Evolutionary conservation across 2,329 filamentous ascomycete genomes (phyloP).

Genomic region (Ophiostoma pallidulum): DNA sequence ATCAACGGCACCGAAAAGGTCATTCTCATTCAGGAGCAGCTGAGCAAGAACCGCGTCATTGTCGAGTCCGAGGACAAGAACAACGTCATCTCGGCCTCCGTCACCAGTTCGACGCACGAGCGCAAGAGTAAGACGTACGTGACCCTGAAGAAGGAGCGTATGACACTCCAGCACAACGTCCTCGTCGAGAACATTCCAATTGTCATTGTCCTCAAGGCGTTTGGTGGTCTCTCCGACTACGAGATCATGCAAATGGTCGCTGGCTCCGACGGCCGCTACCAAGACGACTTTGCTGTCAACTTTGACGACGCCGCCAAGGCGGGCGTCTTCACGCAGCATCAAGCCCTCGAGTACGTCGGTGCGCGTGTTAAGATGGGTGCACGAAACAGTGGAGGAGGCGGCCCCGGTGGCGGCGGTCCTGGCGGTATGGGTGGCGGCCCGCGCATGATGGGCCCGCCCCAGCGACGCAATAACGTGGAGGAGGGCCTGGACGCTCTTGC

Average conservation of each 20-base stretch:
- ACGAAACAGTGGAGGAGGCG: slow-evolving; percentile 33
- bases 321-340: slow-evolving; percentile 84
- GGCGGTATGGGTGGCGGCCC: slow-evolving; percentile 24
- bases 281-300: slow-evolving; percentile 91
- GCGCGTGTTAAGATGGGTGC: slow-evolving; percentile 79
- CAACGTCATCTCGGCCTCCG: slow-evolving; percentile 85
- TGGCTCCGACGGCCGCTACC: slow-evolving; percentile 77
- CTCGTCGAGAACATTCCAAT: slow-evolving; percentile 91
- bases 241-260: slow-evolving; percentile 90
- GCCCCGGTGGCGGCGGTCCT: background rate
- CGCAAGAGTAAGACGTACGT: slow-evolving; percentile 98
- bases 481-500: slow-evolving; percentile 89
- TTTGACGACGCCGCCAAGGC: slow-evolving; percentile 85
- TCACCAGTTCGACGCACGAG: slow-evolving; percentile 95
- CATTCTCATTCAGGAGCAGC: slow-evolving; percentile 93
- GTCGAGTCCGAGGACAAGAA: slow-evolving; percentile 91
- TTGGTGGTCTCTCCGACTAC: slow-evolving; percentile 88
- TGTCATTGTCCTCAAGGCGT: slow-evolving; percentile 82
- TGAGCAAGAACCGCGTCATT: slow-evolving; percentile 98
- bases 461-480: slow-evolving; percentile 71
- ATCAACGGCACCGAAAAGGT: slow-evolving; percentile 98
- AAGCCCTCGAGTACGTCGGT: slow-evolving; percentile 89
- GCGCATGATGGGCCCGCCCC: slow-evolving; percentile 42
- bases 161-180: slow-evolving; percentile 86
- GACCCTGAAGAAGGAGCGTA: slow-evolving; percentile 82